Base-by-base conservation (phyloP, 2,329 filamentous ascomycete species). In the Aspergillus brunneoviolaceus region DNA sequence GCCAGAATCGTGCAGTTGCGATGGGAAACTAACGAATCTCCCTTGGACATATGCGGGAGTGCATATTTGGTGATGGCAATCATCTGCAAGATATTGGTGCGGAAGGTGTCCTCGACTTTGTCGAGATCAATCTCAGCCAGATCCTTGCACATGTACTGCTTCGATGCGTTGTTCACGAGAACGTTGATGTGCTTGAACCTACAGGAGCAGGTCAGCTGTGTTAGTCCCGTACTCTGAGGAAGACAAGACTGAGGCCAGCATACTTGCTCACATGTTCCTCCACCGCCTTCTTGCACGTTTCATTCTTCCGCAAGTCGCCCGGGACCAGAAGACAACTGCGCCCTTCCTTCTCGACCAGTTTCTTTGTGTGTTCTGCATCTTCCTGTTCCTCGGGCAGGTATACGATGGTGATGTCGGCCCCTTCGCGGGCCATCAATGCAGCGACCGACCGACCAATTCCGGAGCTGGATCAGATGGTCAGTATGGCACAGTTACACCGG, bases 21-120 rank as follows among this genome's bases (percentile, higher is more conserved):
- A 19, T 31, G 25, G 4, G 12, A 12, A 2, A 74, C 78, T 63
- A 62, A 80, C 79, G 76, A 79, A 50, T 74, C 74, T 4, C 83
- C 82, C 54, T 74, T 77, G 58, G 79, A 76, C 83, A 87, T 84
- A 64, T 86, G 80, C 5, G 80, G 80, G 7, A 87, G 69, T 0
- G 83, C 77, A 61, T 80, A 86, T 67, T 87, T 87, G 5, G 82
- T 82, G 61, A 87, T 75, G n/a, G 83, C 83, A 66, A 87, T 84
- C 76, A 86, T 85, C 57, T 82, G 79, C 9, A 85, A 65, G 33
- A 87, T 82, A 61, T 87, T 87, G 61, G 78, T 81, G 49, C 79
- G 79, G 76, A 87, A 88, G 0, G 81, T 83, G 63, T 80, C 82
- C 62, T 85, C 81, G 0, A 86, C 82, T 0, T 79, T 73, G 14